Conservation (phyloP, 2,329 filamentous ascomycete genomes). For the Pseudogymnoascus sp. region DNA sequence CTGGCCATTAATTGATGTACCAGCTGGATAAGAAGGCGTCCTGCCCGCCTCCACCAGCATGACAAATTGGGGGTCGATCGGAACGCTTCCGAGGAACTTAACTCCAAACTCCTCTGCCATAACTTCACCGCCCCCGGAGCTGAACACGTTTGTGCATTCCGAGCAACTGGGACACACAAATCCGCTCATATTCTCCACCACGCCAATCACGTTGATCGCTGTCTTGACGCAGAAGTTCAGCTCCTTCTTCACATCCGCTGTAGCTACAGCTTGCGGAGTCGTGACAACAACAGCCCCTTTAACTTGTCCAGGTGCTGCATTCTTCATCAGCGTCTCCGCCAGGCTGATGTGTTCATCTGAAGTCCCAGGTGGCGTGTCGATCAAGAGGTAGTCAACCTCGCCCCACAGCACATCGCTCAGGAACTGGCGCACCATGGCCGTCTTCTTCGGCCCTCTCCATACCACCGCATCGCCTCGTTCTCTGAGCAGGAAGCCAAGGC, state of each 20-base stretch:
- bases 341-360: constrained; percentile 96
- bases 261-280: constrained; percentile 88
- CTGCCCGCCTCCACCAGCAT: constrained; percentile 69
- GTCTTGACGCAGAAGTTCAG: constrained; percentile 79
- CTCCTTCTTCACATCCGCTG: constrained; percentile 81
- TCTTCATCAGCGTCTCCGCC: constrained; percentile 70
- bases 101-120: constrained; percentile 86
- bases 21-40: constrained; percentile 58
- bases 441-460: constrained; percentile 97
- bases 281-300: constrained; percentile 90
- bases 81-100: constrained; percentile 75
- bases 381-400: constrained; percentile 79
- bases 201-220: constrained; percentile 77
- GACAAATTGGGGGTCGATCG: constrained; percentile 89
- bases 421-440: constrained; percentile 96
- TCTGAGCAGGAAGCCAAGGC: constrained; percentile 80
- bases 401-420: constrained; percentile 85
- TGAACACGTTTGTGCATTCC: constrained; percentile 91
- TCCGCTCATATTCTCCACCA: constrained; percentile 94
- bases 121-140: constrained; percentile 75
- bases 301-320: constrained; percentile 57
- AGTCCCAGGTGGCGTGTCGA: constrained; percentile 93
- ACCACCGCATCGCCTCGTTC: constrained; percentile 85
- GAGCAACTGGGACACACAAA: constrained; percentile 74
- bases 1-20: constrained; percentile 54